A percentile compares a stretch with the other conserved stretches of the same genome.
These are phyloP conservation scores for Mrakia hoshinonis DNA, from an alignment of 768 basidiomycete species.

Conservation along the genomic window DNA sequence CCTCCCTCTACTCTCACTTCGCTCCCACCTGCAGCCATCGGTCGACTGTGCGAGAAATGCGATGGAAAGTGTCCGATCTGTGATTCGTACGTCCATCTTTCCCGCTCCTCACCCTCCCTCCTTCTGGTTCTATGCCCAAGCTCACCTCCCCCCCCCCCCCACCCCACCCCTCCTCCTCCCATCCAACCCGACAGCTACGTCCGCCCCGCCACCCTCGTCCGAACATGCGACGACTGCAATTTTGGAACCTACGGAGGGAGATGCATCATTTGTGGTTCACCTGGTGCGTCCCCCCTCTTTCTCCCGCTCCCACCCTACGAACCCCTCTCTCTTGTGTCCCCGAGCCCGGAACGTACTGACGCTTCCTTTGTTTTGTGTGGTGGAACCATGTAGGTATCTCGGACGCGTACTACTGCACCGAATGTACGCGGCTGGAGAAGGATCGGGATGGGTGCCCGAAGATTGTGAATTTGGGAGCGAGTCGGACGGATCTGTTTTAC, in stretches of 20 bases:
- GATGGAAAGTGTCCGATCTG: slow-evolving; percentile 75
- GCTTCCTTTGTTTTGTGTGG: slow-evolving; percentile 1
- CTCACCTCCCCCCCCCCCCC: not conserved
- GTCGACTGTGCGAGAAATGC: slow-evolving; percentile 95
- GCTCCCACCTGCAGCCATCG: slow-evolving; percentile 60
- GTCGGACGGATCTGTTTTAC: slow-evolving; percentile 50
- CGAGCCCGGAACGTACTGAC: not conserved
- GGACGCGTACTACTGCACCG: slow-evolving; percentile 97
- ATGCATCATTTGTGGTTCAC: slow-evolving; percentile 95
- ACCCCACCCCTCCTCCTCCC: not conserved
- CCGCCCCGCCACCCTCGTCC: slow-evolving; percentile 90
- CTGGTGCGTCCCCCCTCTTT: slow-evolving; percentile 51
- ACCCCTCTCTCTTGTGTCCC: too few species aligned
- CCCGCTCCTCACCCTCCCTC: not conserved
- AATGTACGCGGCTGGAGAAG: slow-evolving; percentile 92
- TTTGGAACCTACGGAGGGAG: slow-evolving; percentile 92
- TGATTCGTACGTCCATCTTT: slow-evolving; percentile 22
- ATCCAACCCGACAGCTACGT: slow-evolving; percentile 61
- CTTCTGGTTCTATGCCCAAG: not conserved
- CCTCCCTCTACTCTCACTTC: not conserved
- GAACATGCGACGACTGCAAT: slow-evolving; percentile 99
- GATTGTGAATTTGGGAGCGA: slow-evolving; percentile 92
- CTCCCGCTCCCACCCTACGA: not conserved
- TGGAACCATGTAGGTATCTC: slow-evolving; percentile 70
- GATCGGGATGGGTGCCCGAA: slow-evolving; percentile 97